Base-by-base conservation (phyloP, 164 flowering plant species). In the Buxus sempervirens region DNA sequence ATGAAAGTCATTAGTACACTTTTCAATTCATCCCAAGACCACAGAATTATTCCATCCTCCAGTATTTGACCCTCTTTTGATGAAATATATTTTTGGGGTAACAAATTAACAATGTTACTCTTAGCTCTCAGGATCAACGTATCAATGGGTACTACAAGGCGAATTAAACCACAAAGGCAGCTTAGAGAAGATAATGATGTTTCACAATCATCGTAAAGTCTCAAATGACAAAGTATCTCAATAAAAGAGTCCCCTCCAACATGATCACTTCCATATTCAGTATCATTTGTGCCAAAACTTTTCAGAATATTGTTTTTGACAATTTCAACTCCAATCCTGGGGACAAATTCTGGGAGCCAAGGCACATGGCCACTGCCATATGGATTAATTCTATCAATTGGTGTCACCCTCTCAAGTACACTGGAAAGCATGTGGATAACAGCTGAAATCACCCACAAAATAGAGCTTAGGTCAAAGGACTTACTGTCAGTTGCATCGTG, bases 361-460 rank as follows among this genome's bases (percentile, higher is more conserved):
- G 87, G 86, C 41, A 85, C 59, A 63, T 4, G 60, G 51, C 70
- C 75, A 48, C 64, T 66, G 62, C 45, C 77, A 21, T 28, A 62
- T 32, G 62, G 67, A 60, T 38, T 70, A 24, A 36, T 45, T 53
- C 53, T 55, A 69, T 82, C 83, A 41, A 76, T 79, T 60, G 90
- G 86, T n/a, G 62, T 82, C 58, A 86, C 75, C 68, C 75, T 88
- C 70, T 82, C 77, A n/a, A 95, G 81, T 70, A 90, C 76, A 74
- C 78, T 68, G 15, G 83, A 80, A 58, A 95, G 84, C 86, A 89
- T 82, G 75, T 76, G 80, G 78, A 86, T 26, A 64, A 84, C 84
- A 76, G 95, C 79, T 48, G 98, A 86, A 72, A 85, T 72, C 54
- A 88, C 85, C 97, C 97, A 88, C 70, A 95, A 68, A 57, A 92